Evolutionary conservation across 805 yeast genomes (phyloP), one percentile per base, ranked within the genome.

Genomic region (Wickerhamiella sorbophila): DNA sequence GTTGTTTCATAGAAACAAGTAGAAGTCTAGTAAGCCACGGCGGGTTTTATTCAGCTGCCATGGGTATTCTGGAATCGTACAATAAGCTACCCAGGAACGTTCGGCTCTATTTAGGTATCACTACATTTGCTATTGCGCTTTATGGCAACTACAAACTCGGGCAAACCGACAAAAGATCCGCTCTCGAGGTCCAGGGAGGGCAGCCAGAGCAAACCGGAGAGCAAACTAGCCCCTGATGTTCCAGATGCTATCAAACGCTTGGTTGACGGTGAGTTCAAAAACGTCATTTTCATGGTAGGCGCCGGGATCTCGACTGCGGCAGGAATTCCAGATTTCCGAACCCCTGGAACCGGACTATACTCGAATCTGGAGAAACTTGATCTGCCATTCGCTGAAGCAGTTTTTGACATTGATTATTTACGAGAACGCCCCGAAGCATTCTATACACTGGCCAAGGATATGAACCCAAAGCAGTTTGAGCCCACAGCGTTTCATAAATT

Each of bases 271-370:
- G 43, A 48, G 43, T 48, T 48, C 44, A 46, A 48, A 32, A 56
- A 57, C 17, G 52, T 61, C 18, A 56, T 59, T 5, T 59, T 61
- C 46, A 49, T 62, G 57, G 62, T 77, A 6, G 98, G 98, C 1
- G 98, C 98, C 0, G 98, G 98, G 1, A 77, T 86, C 32, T 84
- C 95, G 2, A 88, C 97, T 0, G 67, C 82, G 2, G 86, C 94
- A 37, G 98, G 97, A 0, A 88, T 87, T 36, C 98, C 97, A 0
- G 98, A 88, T 58, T 88, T 88, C 58, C 67, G 97, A 50, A 77
- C 93, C 16, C 96, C 96, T 1, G 72, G 75, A 34, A 88, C 97
- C 1, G 68, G 68, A 0, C 69, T 88, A 5, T 88, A 88, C 54
- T 74, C 86, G 48, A 88, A 88, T 56, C 64, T 88, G 40, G 54